Evolutionary conservation across 805 yeast genomes (phyloP).

Genomic region (Cyberlindnera mycetangii): DNA sequence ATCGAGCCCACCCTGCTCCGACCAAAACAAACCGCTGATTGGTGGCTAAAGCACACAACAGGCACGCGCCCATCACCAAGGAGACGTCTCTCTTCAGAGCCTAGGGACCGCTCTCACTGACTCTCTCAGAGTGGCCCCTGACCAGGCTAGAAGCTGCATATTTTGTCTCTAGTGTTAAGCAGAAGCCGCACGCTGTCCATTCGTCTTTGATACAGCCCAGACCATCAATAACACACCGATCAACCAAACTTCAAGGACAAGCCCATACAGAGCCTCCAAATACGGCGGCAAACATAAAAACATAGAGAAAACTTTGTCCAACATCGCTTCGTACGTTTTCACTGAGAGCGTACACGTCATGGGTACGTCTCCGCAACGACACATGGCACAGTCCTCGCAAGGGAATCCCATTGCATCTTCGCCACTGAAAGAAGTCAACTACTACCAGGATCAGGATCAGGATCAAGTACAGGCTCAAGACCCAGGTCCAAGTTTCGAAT

Average conservation of each 20-base stretch:
- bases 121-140: not conserved
- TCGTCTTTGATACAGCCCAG: not conserved
- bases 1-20: not conserved
- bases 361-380: slow-evolving; percentile 1
- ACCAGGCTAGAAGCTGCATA: not conserved
- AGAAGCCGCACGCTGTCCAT: not conserved
- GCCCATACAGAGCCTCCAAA: too few species aligned
- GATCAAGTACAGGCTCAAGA: not conserved
- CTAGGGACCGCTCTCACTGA: not conserved
- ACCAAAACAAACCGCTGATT: not conserved
- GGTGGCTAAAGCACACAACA: not conserved
- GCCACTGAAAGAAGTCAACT: not conserved
- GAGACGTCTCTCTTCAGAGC: not conserved
- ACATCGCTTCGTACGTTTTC: not conserved
- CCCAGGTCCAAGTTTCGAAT: not conserved
- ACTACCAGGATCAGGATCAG: not conserved
- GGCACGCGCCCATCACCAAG: not conserved
- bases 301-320: not conserved
- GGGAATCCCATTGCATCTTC: not conserved
- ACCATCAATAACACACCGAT: too few species aligned
- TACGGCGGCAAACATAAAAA: not conserved
- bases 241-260: too few species aligned
- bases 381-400: slow-evolving; percentile 1
- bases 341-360: not conserved
- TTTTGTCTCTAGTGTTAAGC: not conserved